Evolutionary conservation across 106 monocot species (phyloP).

Genomic region (Dendrobium nobile): DNA sequence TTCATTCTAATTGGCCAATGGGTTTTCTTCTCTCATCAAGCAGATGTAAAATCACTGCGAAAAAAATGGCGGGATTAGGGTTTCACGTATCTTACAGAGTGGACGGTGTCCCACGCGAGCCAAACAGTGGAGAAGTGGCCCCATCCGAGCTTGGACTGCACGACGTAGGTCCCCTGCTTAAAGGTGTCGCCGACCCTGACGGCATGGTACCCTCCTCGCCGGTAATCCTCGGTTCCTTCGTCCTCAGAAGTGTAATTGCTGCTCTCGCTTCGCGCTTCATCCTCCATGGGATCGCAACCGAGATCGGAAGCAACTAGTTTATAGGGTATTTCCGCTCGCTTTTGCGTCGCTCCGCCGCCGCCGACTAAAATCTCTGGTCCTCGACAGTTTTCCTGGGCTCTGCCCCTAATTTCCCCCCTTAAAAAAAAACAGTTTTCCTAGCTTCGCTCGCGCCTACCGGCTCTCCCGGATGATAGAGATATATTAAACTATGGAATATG

Average conservation of each 20-base stretch:
- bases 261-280: constrained; percentile 47
- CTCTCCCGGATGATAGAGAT: too few species aligned
- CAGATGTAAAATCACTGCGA: not conserved
- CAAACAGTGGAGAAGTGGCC: constrained; percentile 99
- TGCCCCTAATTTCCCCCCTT: not conserved
- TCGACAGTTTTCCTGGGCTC: not conserved
- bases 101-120: constrained; percentile 93
- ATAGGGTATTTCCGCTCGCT: not conserved
- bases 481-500: not conserved
- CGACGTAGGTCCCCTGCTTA: constrained; percentile 88
- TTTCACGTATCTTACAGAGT: constrained; percentile 44
- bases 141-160: constrained; percentile 98
- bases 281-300: constrained; percentile 11
- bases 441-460: too few species aligned
- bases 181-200: constrained; percentile 87
- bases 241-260: constrained; percentile 91
- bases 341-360: not conserved
- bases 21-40: not conserved
- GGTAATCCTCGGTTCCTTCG: constrained; percentile 93
- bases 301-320: not conserved
- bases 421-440: not conserved
- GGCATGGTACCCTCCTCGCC: constrained; percentile 91
- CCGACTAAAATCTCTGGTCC: not conserved
- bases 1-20: not conserved
- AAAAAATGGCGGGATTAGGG: constrained; percentile 1